phyloP scores from a whole-genome alignment of 2,329 filamentous ascomycete genomes.

The Hypomyces rosellus region DNA sequence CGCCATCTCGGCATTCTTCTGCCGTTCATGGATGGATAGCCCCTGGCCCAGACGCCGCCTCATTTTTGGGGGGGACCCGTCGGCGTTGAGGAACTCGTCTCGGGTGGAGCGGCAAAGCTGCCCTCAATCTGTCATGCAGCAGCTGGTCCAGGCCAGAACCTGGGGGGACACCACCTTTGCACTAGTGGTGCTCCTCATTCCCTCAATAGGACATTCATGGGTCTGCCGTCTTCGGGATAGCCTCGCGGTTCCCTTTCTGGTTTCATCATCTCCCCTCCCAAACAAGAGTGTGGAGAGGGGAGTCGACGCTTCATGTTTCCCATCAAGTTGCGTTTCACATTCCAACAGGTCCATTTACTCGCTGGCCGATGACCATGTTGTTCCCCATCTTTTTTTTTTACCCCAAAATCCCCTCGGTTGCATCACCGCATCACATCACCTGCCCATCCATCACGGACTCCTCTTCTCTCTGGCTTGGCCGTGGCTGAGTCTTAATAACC shows the following conservation, averaged over 20 bases:
- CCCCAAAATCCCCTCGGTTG: too few species aligned
- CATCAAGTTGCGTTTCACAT: too few species aligned
- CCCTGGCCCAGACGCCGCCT: not conserved
- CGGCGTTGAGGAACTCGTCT: not conserved
- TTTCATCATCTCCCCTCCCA: too few species aligned
- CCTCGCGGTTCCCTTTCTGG: not conserved
- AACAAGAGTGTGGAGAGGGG: too few species aligned
- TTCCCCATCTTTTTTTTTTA: too few species aligned
- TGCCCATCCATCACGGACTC: too few species aligned
- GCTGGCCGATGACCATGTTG: too few species aligned
- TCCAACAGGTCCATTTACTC: too few species aligned
- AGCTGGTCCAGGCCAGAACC: not conserved
- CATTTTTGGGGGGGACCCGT: not conserved
- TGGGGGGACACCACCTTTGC: not conserved
- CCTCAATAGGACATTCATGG: not conserved
- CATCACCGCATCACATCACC: not conserved
- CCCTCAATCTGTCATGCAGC: not conserved
- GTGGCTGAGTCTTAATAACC: too few species aligned
- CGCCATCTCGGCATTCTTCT: slow-evolving; percentile 10
- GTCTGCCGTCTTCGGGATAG: not conserved
- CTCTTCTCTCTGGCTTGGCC: not conserved
- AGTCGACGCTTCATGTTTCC: too few species aligned
- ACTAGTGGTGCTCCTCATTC: slow-evolving; percentile 2
- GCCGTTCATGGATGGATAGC: slow-evolving; percentile 6
- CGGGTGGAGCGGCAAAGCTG: not conserved